These are phyloP conservation scores for Saccharomycopsis microspora DNA, from an alignment of 805 yeast species.

Conservation along the genomic window DNA sequence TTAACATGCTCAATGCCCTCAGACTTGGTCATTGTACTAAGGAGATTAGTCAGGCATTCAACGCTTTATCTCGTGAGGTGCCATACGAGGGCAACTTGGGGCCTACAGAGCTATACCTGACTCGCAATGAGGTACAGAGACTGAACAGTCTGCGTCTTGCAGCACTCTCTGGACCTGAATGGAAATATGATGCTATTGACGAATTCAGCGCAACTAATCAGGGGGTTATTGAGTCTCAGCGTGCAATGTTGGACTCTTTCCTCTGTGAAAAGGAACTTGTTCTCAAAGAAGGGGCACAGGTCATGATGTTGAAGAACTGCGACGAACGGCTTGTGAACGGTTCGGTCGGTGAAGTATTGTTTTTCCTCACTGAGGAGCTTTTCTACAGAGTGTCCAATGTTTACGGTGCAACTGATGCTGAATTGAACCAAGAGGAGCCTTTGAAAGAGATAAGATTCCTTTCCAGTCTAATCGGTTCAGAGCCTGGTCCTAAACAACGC, in stretches of 20 bases:
- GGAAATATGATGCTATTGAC: conserved; percentile 37
- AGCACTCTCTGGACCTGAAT: conserved; percentile 34
- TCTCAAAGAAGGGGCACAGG: conserved; percentile 82
- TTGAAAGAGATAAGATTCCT: conserved; percentile 23
- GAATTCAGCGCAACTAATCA: conserved; percentile 21
- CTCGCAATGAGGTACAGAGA: conserved; percentile 70
- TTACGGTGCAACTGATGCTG: conserved; percentile 16
- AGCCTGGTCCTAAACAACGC: not conserved
- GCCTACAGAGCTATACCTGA: conserved; percentile 86
- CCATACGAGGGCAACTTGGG: conserved; percentile 60
- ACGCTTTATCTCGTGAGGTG: conserved; percentile 44
- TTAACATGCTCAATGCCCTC: conserved; percentile 69
- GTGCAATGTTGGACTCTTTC: conserved; percentile 36
- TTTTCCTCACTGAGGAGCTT: conserved; percentile 24
- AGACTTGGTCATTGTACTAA: conserved; percentile 57
- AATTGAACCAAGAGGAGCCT: conserved; percentile 19
- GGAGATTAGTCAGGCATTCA: conserved; percentile 37
- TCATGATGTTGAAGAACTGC: conserved; percentile 80
- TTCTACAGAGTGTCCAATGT: conserved; percentile 18
- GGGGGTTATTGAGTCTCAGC: conserved; percentile 16
- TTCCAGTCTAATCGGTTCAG: conserved; percentile 21
- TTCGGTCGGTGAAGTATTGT: conserved; percentile 63
- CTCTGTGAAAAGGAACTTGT: conserved; percentile 60
- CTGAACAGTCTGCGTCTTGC: conserved; percentile 52
- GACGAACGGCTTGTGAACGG: conserved; percentile 82